Evolutionary conservation across 148 eudicot genomes (phyloP), one percentile per base, ranked within the genome.

Genomic region (Euryodendron excelsum): DNA sequence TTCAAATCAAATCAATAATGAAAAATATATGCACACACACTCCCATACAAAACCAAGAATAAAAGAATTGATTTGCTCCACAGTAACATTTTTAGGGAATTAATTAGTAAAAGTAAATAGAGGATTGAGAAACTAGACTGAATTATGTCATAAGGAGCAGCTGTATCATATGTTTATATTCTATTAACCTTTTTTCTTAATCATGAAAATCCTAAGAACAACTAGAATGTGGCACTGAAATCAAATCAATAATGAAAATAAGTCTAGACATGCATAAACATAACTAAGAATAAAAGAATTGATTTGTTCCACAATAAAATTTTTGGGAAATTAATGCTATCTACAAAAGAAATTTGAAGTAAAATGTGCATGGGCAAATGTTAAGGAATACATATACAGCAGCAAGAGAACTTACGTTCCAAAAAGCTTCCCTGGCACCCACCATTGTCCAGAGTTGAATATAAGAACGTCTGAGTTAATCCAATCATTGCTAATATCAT

Each of bases 371-470:
- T 20, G 58, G 28, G 23, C 17, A 45, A 76, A 34, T 36, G 28
- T 23, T 18, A 36, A 53, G 62, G 53, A 10, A 47, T 39, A 15
- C 44, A 3, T 52, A 10, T 23, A 65, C 8, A 41, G 53, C 58
- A 72, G 28, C 31, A 78, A 71, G 68, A 62, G 0, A 59, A 88
- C 97, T 90, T 87, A 95, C 98, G 87, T 74, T 78, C 91, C 92
- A 59, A 91, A 95, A 56, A 95, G 97, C 89, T 95, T 95, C 17
- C 90, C 86, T 69, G 88, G 87, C 10, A 91, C 90, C 98, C 98
- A 95, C 98, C 98, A 95, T 45, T 95, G 98, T 25, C 98, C 98
- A 1, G 98, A 87, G 81, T 93, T 93, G 75, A 95, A 95, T 64
- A 95, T 72, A 77, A 95, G 80, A 70, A 93, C 70, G 88, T 95